Base-by-base conservation (phyloP, 2,329 filamentous ascomycete species). In the Didymosphaeria variabile region DNA sequence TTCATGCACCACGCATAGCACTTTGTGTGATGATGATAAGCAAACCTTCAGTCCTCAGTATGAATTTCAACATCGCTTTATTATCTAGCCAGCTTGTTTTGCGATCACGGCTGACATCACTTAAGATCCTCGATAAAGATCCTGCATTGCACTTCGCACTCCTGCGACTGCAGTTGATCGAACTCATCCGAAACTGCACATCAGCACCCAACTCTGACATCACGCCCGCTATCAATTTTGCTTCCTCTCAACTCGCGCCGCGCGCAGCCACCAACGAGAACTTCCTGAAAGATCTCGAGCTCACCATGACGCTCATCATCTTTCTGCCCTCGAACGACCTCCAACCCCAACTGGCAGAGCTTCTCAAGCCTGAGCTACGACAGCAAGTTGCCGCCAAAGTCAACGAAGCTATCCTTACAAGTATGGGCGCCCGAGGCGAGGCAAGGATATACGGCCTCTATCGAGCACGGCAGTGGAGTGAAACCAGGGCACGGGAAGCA, bases 1-100 rank as follows among this genome's bases (percentile, higher is more conserved):
- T 89, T 97, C 94, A 99, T 99, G 95, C 95, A 99, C 95, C 95
- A 99, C 95, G 93, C 95, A 93, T 95, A 98, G 88, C 72, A 59
- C 89, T 87, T 84, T 85, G 88, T 88, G 89, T 87, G 81, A 88
- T 95, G 95, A 96, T 96, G 94, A 98, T 86, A 89, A 90, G 84
- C 83, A 88, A 86, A 77, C 72, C 89, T 91, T 91, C 89, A 92
- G 88, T 91, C 88, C 87, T 91, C 88, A 91, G 87, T 90, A 93
- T 95, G 92, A 96, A 75, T 32, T 64, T 65, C 65, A 71, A 72
- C 58, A 67, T 47, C 31, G 57, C 58, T 26, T 40, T 44, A 19
- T 32, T 63, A 40, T 50, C 52, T 55, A 58, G 38, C 32, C 61
- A 63, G 53, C 56, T 26, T 47, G 29, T 47, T 60, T 29, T 36